Conservation (phyloP, 169 alveolate species). For the Plasmodium sp. region DNA sequence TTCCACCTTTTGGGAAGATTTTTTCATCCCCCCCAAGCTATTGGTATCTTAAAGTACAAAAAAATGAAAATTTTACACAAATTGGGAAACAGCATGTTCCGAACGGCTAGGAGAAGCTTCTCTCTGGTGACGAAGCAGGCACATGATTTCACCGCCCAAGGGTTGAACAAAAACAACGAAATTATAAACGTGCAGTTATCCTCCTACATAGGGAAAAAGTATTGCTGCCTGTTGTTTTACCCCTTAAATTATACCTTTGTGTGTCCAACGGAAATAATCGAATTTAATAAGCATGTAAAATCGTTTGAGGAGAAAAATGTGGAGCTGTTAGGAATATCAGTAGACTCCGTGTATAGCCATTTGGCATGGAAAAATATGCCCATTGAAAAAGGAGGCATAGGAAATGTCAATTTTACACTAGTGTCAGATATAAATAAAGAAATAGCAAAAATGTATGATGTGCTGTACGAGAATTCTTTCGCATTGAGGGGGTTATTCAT, state of each 20-base stretch:
- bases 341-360: slow-evolving; percentile 85
- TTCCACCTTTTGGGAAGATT: not conserved
- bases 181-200: slow-evolving; percentile 76
- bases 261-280: slow-evolving; percentile 87
- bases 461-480: slow-evolving; percentile 80
- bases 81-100: not conserved
- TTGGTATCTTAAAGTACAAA: not conserved
- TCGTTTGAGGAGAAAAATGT: slow-evolving; percentile 80
- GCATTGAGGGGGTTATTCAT: slow-evolving; percentile 83
- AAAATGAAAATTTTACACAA: slow-evolving; percentile 13
- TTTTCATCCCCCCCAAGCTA: not conserved
- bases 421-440: slow-evolving; percentile 82
- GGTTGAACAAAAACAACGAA: slow-evolving; percentile 75
- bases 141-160: slow-evolving; percentile 80
- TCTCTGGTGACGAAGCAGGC: slow-evolving; percentile 77
- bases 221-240: slow-evolving; percentile 82
- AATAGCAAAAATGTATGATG: slow-evolving; percentile 81
- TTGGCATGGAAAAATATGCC: slow-evolving; percentile 85
- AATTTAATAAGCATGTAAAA: slow-evolving; percentile 79
- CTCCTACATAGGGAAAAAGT: slow-evolving; percentile 77
- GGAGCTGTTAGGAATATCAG: slow-evolving; percentile 84
- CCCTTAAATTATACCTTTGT: slow-evolving; percentile 87
- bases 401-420: slow-evolving; percentile 82
- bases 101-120: slow-evolving; percentile 21
- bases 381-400: slow-evolving; percentile 82